A percentile compares a stretch with the other conserved stretches of the same genome.
Conservation (phyloP, 495 filamentous ascomycete genomes). For the Cryomyces minteri region DNA sequence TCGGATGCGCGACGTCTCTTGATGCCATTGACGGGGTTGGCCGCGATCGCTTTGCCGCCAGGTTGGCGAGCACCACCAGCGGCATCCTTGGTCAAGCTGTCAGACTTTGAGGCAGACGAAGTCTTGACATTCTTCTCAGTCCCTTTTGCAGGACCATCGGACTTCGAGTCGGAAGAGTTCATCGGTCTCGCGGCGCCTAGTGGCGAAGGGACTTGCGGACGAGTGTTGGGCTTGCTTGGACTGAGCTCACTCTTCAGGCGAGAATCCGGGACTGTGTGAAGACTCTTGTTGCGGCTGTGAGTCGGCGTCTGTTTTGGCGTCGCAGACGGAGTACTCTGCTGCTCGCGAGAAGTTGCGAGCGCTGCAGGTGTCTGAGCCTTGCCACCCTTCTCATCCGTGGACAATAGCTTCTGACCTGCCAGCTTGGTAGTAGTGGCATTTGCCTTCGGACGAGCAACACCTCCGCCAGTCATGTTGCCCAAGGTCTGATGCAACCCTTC, state of each 20-base stretch:
- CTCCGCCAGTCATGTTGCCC: too few species aligned
- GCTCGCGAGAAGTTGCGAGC: neutral
- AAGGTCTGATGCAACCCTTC: too few species aligned
- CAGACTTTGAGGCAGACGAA: too few species aligned
- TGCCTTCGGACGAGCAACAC: too few species aligned
- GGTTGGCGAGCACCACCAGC: too few species aligned
- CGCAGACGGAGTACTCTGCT: neutral
- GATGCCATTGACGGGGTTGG: too few species aligned
- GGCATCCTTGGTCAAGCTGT: too few species aligned
- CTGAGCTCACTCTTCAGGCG: neutral
- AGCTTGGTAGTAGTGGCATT: too few species aligned
- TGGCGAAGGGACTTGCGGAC: slow-evolving; percentile 14
- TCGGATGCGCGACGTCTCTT: too few species aligned
- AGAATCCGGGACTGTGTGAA: neutral
- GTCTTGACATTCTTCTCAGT: too few species aligned
- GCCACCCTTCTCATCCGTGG: neutral
- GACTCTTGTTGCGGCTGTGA: neutral
- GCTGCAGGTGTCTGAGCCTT: slow-evolving; percentile 1
- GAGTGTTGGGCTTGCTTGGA: neutral
- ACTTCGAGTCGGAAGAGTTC: slow-evolving; percentile 15
- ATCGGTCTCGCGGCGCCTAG: slow-evolving; percentile 13
- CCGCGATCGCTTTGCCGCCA: too few species aligned
- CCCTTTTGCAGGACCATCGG: slow-evolving; percentile 1
- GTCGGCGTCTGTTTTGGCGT: neutral
- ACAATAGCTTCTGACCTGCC: too few species aligned